phyloP scores from a whole-genome alignment of 208 protist species.

The Wallacemonas sp. region DNA sequence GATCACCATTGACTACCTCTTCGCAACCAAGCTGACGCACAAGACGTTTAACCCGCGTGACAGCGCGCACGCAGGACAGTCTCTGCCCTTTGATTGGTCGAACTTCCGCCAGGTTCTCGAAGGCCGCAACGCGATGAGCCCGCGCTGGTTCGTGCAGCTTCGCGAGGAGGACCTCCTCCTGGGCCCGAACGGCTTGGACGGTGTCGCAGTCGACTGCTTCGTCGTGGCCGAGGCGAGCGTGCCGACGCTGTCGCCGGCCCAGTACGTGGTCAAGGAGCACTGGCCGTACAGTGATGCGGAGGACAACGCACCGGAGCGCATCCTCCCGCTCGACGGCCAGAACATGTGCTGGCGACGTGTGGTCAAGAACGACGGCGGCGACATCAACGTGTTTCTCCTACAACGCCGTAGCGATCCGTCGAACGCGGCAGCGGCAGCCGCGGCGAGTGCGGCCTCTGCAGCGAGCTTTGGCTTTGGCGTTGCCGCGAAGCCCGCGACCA shows the following conservation, averaged over 20 bases:
- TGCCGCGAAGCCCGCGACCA: neutral
- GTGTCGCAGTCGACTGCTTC: conserved; percentile 83
- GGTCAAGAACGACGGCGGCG: conserved; percentile 60
- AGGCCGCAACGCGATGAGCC: conserved; percentile 49
- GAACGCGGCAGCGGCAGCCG: neutral
- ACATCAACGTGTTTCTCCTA: conserved; percentile 79
- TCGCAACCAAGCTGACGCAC: conserved; percentile 51
- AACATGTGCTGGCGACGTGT: conserved; percentile 78
- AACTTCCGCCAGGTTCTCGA: conserved; percentile 61
- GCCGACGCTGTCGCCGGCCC: conserved; percentile 66
- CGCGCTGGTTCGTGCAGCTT: conserved; percentile 88
- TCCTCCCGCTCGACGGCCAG: conserved; percentile 69
- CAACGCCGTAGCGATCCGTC: conserved; percentile 36
- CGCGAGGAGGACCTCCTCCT: conserved; percentile 83
- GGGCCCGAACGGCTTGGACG: conserved; percentile 70
- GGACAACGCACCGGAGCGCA: conserved; percentile 88
- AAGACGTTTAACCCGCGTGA: conserved; percentile 44
- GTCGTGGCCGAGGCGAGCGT: conserved; percentile 72
- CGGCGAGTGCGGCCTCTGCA: conserved; percentile 17
- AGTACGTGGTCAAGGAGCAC: conserved; percentile 88
- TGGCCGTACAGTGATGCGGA: conserved; percentile 86
- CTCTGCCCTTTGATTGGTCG: conserved; percentile 67
- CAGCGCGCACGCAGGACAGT: conserved; percentile 17
- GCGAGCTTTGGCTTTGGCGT: conserved; percentile 43
- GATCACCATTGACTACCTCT: conserved; percentile 54